These are phyloP conservation scores for Nemania sp. DNA, from an alignment of 2,329 filamentous ascomycete genomes.

Conservation along the genomic window DNA sequence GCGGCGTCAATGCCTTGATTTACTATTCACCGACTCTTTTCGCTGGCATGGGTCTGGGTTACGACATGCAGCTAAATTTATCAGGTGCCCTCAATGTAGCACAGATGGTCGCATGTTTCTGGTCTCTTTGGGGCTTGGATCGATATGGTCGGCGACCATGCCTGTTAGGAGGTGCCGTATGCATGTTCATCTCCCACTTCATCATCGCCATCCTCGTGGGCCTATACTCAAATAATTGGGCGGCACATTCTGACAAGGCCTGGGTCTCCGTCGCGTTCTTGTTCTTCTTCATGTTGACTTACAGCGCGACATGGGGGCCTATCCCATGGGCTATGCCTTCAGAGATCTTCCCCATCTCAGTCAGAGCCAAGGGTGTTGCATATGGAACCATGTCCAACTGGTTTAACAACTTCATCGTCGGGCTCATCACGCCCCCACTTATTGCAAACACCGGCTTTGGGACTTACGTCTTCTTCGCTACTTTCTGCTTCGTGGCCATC, in stretches of 20 bases:
- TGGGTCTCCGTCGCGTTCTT: conserved; percentile 1
- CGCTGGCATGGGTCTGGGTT: conserved; percentile 58
- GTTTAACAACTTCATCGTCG: conserved; percentile 72
- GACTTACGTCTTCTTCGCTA: conserved; percentile 68
- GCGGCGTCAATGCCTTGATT: conserved; percentile 48
- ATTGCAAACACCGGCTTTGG: conserved; percentile 63
- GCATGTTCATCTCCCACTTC: background rate
- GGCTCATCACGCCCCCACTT: conserved; percentile 69
- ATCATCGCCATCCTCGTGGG: background rate
- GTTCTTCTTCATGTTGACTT: conserved; percentile 65
- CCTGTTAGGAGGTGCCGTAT: background rate
- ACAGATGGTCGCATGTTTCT: background rate
- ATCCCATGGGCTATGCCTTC: conserved; percentile 61
- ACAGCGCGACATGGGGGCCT: conserved; percentile 69
- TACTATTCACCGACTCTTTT: conserved; percentile 64
- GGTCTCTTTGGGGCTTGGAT: conserved; percentile 1
- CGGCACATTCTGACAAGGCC: background rate
- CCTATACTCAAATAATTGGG: background rate
- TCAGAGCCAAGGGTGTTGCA: conserved; percentile 73
- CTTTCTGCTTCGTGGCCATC: conserved; percentile 7
- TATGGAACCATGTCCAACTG: conserved; percentile 70
- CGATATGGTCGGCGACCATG: background rate
- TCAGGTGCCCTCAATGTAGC: background rate
- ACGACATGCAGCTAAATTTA: conserved; percentile 45
- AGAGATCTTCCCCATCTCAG: conserved; percentile 72